phyloP scores from a whole-genome alignment of 1,139 yeast genomes.

The Scheffersomyces stambukii region DNA sequence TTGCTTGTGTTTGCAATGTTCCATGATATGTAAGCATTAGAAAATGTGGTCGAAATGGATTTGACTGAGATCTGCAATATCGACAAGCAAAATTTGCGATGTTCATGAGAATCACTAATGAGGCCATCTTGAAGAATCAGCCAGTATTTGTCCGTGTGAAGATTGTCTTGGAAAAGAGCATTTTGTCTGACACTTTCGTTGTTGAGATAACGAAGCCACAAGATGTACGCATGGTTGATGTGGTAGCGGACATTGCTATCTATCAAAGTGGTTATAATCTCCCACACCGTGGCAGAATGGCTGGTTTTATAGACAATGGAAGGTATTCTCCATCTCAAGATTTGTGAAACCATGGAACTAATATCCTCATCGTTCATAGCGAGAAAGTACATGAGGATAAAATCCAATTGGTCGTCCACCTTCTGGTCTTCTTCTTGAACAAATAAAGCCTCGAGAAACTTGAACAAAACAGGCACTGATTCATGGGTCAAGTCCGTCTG shows the following conservation, averaged over 20 bases:
- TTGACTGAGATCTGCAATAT: slow-evolving; percentile 61
- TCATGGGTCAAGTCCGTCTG: slow-evolving; percentile 3
- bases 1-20: slow-evolving; percentile 19
- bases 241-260: slow-evolving; percentile 25
- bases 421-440: slow-evolving; percentile 6
- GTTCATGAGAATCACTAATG: slow-evolving; percentile 58
- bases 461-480: slow-evolving; percentile 7
- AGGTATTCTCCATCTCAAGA: slow-evolving; percentile 48
- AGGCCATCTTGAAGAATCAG: slow-evolving; percentile 51
- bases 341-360: slow-evolving; percentile 29
- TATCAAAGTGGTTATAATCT: slow-evolving; percentile 34
- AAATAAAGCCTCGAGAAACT: slow-evolving; percentile 16
- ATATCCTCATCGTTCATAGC: slow-evolving; percentile 30
- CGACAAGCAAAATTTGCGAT: slow-evolving; percentile 67
- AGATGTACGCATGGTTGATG: slow-evolving; percentile 41
- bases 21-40: slow-evolving; percentile 48
- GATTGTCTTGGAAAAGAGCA: slow-evolving; percentile 22
- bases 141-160: slow-evolving; percentile 55
- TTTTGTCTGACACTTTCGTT: slow-evolving; percentile 15
- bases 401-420: slow-evolving; percentile 15
- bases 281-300: slow-evolving; percentile 37
- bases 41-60: slow-evolving; percentile 33
- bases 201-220: slow-evolving; percentile 54
- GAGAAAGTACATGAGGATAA: slow-evolving; percentile 24
- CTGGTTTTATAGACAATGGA: slow-evolving; percentile 20